These are phyloP conservation scores for Myrica gale DNA, from an alignment of 306 rosid genomes.

Conservation along the genomic window DNA sequence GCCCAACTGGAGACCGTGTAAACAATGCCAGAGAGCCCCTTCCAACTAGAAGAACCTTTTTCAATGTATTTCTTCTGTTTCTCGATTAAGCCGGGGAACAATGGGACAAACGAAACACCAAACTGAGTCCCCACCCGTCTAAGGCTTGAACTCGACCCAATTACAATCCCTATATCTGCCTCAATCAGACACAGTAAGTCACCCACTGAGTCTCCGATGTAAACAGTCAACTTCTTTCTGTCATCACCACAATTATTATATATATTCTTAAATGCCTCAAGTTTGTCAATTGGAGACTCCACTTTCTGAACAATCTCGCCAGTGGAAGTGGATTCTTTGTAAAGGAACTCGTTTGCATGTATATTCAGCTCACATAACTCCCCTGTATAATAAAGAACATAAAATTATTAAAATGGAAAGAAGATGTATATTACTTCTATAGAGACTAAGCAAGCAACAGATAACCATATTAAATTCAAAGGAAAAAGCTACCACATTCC, in stretches of 20 bases:
- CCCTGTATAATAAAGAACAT: constrained; percentile 46
- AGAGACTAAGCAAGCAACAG: neutral
- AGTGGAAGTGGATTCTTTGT: constrained; percentile 69
- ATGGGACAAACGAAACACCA: constrained; percentile 79
- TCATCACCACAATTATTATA: constrained; percentile 41
- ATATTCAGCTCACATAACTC: constrained; percentile 60
- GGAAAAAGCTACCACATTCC: neutral
- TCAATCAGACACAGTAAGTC: constrained; percentile 92
- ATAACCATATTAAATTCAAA: neutral
- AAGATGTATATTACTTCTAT: constrained; percentile 1
- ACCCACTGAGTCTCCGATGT: constrained; percentile 91
- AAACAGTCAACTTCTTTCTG: constrained; percentile 60
- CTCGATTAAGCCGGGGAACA: constrained; percentile 68
- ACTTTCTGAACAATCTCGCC: constrained; percentile 80
- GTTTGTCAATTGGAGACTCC: constrained; percentile 90
- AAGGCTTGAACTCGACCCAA: constrained; percentile 92
- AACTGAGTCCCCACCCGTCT: constrained; percentile 64
- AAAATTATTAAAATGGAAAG: constrained; percentile 7
- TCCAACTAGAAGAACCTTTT: constrained; percentile 63
- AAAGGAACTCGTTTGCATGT: constrained; percentile 82
- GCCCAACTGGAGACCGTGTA: constrained; percentile 91
- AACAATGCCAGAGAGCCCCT: constrained; percentile 75
- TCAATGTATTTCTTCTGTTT: constrained; percentile 62
- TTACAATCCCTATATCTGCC: constrained; percentile 92
- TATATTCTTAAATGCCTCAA: constrained; percentile 55